Evolutionary conservation across 148 eudicot genomes (phyloP).

Genomic region (Vaccinium vitisidaea): DNA sequence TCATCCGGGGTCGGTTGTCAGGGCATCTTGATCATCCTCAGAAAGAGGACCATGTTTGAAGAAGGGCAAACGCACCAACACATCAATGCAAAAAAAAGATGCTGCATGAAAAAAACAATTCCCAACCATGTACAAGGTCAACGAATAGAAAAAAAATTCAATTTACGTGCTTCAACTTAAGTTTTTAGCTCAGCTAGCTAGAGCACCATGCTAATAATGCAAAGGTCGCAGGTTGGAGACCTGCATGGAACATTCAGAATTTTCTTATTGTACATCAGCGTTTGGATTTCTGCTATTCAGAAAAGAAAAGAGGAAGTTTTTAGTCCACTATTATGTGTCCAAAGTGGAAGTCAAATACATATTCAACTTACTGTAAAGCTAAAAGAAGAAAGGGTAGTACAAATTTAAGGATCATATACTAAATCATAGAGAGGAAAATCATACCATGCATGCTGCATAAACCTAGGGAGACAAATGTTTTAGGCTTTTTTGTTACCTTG

Average conservation of each 20-base stretch:
- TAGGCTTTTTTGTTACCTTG: too few species aligned
- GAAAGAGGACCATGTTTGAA: conserved; percentile 32
- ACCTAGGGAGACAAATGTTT: too few species aligned
- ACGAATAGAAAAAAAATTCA: neutral
- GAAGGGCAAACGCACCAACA: neutral
- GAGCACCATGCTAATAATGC: conserved; percentile 81
- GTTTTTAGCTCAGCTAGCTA: conserved; percentile 69
- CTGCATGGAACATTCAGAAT: conserved; percentile 62
- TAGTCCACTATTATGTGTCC: neutral
- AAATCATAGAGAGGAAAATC: too few species aligned
- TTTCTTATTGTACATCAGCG: neutral
- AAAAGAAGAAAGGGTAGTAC: too few species aligned
- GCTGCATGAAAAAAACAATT: neutral
- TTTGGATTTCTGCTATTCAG: neutral
- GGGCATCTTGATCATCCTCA: conserved; percentile 97
- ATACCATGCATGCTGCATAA: too few species aligned
- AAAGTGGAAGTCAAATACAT: neutral
- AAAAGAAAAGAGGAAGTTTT: too few species aligned
- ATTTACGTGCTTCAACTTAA: neutral
- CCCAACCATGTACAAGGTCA: neutral
- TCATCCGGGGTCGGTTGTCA: conserved; percentile 96
- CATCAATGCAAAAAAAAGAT: neutral
- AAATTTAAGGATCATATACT: too few species aligned
- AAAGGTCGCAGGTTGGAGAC: conserved; percentile 87
- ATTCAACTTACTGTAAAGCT: neutral